Percentiles rank a stretch among this genome's conserved stretches.
These are phyloP conservation scores for Deinandra increscens DNA, from an alignment of 129 eudicot species.

Conservation along the genomic window DNA sequence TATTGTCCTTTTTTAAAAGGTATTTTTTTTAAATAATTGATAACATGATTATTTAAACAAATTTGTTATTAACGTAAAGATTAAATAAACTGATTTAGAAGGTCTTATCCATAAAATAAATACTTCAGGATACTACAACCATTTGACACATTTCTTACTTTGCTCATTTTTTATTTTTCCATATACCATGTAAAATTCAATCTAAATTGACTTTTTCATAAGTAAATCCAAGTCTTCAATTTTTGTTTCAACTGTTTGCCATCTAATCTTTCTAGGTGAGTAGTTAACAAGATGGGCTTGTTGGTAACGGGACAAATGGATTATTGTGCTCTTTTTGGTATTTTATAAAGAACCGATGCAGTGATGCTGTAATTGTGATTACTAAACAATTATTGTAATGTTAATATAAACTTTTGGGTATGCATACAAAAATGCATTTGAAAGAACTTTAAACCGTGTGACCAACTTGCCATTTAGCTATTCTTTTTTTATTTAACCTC, in stretches of 20 bases:
- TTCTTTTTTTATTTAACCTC: neutral
- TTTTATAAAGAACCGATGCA: neutral
- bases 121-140: neutral
- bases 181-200: neutral
- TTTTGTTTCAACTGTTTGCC: too few relatives aligned
- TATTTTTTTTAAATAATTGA: neutral
- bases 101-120: neutral
- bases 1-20: neutral
- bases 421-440: neutral
- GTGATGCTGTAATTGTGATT: neutral
- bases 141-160: neutral
- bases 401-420: neutral
- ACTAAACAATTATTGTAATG: neutral
- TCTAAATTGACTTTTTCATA: neutral
- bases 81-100: neutral
- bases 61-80: neutral
- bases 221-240: slow-evolving; percentile 1
- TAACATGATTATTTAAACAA: neutral
- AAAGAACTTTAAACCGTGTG: neutral
- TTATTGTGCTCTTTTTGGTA: neutral
- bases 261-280: too few relatives aligned
- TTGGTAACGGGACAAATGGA: too few relatives aligned
- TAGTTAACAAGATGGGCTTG: too few relatives aligned
- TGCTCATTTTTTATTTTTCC: neutral
- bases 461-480: neutral